Evolutionary conservation across 2,329 filamentous ascomycete genomes (phyloP), one percentile per base, ranked within the genome.

Genomic region (Pleomassaria siparia): DNA sequence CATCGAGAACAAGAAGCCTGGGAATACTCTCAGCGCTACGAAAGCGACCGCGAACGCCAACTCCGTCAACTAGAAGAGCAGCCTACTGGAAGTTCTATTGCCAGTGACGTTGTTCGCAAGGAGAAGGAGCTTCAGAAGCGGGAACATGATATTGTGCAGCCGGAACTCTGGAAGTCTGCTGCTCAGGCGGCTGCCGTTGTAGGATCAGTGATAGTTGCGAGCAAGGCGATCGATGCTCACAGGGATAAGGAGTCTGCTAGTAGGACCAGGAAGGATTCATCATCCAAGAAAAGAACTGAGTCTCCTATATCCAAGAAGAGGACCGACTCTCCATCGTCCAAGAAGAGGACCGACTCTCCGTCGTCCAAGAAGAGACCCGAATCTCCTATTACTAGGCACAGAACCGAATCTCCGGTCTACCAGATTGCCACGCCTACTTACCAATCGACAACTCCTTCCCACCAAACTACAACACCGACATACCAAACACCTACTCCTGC

Each of bases 121-220:
- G 66, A 72, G 39, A 53, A 58, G 18, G 66, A 72, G 42, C 51
- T 71, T 11, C 51, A 64, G 43, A 59, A 66, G 6, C 63, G 67
- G 11, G 70, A 71, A 49, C 62, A 57, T 8, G 60, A 66, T 43
- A 53, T 66, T 22, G 57, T 66, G 12, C 57, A 66, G 30, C 60
- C 63, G 16, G 61, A 71, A 16, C 46, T 59, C 3, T 74, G 70
- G 71, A 70, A 66, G 44, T 64, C 58, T 6, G 61, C 72, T 37
- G 66, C 67, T 22, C 70, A 67, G 26, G 68, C 64, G 22, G 67
- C 64, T 24, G 57, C 62, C 7, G 67, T 64, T 24, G 69, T 64
- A 29, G 60, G 62, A 41, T 64, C 66, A 13, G 66, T 64, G 12
- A 62, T 63, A 6, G 63, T 69, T 21, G 56, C 63, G 9, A 59